Evolutionary conservation across 441 rosid species (phyloP).

Genomic region (Breynia disticha): DNA sequence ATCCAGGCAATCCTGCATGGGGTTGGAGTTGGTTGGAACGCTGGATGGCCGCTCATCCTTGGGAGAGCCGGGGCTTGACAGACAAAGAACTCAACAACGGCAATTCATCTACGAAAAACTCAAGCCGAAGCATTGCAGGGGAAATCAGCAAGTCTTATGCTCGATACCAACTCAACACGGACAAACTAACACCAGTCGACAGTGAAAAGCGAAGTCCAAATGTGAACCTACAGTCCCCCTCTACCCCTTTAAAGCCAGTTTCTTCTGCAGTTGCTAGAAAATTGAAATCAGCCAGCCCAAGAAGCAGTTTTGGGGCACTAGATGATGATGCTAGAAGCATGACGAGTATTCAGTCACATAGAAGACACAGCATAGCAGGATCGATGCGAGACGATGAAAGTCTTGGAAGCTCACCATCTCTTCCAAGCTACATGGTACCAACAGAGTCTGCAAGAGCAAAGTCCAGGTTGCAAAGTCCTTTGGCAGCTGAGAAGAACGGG

Average conservation of each 20-base stretch:
- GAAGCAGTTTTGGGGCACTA: slow-evolving; percentile 30
- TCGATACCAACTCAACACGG: slow-evolving; percentile 57
- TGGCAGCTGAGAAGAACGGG: slow-evolving; percentile 32
- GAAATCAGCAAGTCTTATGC: slow-evolving; percentile 61
- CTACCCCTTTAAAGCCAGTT: slow-evolving; percentile 45
- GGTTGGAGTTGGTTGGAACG: slow-evolving; percentile 99
- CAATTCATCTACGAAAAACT: slow-evolving; percentile 37
- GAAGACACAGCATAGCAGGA: slow-evolving; percentile 58
- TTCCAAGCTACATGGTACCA: slow-evolving; percentile 71
- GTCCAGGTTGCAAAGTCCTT: slow-evolving; percentile 55
- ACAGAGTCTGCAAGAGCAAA: slow-evolving; percentile 76
- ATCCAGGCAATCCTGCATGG: slow-evolving; percentile 76
- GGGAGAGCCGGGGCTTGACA: slow-evolving; percentile 45
- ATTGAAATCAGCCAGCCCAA: slow-evolving; percentile 48
- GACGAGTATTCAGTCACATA: slow-evolving; percentile 48
- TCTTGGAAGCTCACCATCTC: slow-evolving; percentile 49
- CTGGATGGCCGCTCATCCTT: slow-evolving; percentile 85
- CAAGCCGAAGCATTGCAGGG: slow-evolving; percentile 36
- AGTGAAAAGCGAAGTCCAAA: slow-evolving; percentile 33
- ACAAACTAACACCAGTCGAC: slow-evolving; percentile 42
- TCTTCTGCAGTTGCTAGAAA: slow-evolving; percentile 37
- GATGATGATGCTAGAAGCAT: slow-evolving; percentile 56
- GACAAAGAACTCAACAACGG: slow-evolving; percentile 45
- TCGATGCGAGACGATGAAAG: slow-evolving; percentile 64
- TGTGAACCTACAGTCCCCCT: slow-evolving; percentile 38